Percentiles rank a stretch among this genome's conserved stretches.
phyloP scores from a whole-genome alignment of 2,329 filamentous ascomycete species.

The Apiospora malaysiana region DNA sequence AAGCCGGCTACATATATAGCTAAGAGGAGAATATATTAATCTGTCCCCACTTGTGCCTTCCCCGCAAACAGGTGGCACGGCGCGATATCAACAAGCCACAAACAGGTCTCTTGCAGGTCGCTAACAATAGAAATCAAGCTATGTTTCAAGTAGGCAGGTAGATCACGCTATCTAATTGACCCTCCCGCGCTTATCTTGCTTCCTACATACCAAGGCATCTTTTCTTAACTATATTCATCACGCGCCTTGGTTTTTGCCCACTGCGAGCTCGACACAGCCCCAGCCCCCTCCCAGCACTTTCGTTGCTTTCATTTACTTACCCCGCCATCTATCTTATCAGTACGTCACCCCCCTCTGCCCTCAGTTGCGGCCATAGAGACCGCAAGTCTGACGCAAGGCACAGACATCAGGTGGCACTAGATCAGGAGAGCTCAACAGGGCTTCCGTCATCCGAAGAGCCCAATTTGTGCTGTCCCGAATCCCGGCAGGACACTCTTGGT shows the following conservation, averaged over 20 bases:
- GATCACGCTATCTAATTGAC: not conserved
- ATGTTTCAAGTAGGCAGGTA: conserved; percentile 6
- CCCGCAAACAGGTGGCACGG: not conserved
- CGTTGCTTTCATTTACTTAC: conserved; percentile 9
- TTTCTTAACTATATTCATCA: not conserved
- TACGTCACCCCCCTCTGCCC: conserved; percentile 13
- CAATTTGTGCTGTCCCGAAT: not conserved
- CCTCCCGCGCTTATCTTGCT: not conserved
- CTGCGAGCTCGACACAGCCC: conserved; percentile 1
- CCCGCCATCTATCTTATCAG: conserved; percentile 22
- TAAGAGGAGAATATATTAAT: conserved; percentile 13
- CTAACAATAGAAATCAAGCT: conserved; percentile 9
- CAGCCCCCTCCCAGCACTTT: not conserved
- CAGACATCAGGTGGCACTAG: conserved; percentile 9
- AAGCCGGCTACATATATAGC: not conserved
- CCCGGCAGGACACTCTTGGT: not conserved
- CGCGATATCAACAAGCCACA: conserved; percentile 3
- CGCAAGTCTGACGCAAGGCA: not conserved
- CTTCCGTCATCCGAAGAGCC: not conserved
- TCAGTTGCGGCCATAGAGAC: not conserved
- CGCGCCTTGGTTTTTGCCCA: not conserved
- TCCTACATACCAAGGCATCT: not conserved
- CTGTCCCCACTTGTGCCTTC: not conserved
- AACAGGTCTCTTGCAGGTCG: conserved; percentile 4
- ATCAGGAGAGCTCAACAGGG: not conserved